Percentiles rank a stretch among this genome's conserved stretches.
These are phyloP conservation scores for Xanthoconium purpureum DNA, from an alignment of 768 basidiomycete genomes.

Conservation along the genomic window DNA sequence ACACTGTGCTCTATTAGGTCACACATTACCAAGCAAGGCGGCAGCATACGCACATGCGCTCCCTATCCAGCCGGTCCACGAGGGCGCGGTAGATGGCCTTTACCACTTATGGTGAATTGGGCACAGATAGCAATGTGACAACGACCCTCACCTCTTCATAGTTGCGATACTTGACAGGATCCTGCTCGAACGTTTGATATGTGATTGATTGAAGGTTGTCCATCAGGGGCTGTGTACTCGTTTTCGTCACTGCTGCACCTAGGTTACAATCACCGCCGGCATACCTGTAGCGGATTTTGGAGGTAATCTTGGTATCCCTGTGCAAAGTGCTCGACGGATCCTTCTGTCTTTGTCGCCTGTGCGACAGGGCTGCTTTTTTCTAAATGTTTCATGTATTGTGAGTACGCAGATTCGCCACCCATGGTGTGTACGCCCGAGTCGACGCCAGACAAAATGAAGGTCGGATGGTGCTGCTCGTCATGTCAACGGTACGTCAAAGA, in stretches of 20 bases:
- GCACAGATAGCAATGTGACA: conserved; percentile 8
- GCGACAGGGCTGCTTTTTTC: conserved; percentile 73
- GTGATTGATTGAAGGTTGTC: conserved; percentile 94
- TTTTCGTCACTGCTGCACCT: conserved; percentile 7
- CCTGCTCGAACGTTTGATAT: conserved; percentile 97
- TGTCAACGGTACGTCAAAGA: conserved; percentile 19
- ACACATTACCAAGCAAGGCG: conserved; percentile 11
- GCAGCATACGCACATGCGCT: conserved; percentile 56
- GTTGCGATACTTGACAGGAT: conserved; percentile 92
- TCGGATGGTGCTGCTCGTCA: conserved; percentile 71
- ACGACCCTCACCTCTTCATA: conserved; percentile 77
- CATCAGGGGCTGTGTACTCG: conserved; percentile 75
- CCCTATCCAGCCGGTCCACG: conserved; percentile 58
- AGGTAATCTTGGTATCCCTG: conserved; percentile 94
- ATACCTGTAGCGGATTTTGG: conserved; percentile 89
- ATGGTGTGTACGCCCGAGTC: conserved; percentile 60
- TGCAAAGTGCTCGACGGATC: conserved; percentile 86
- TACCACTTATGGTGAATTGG: conserved; percentile 9
- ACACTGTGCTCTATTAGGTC: conserved; percentile 45
- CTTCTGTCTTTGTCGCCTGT: conserved; percentile 58
- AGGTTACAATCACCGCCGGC: conserved; percentile 14
- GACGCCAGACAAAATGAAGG: conserved; percentile 75
- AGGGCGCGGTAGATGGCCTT: conserved; percentile 83
- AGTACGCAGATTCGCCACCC: conserved; percentile 85
- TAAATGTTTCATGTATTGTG: conserved; percentile 82